Percentiles rank a stretch among this genome's conserved stretches.
Evolutionary conservation across 2,329 filamentous ascomycete genomes (phyloP).

Genomic region (Aureobasidium sp.): DNA sequence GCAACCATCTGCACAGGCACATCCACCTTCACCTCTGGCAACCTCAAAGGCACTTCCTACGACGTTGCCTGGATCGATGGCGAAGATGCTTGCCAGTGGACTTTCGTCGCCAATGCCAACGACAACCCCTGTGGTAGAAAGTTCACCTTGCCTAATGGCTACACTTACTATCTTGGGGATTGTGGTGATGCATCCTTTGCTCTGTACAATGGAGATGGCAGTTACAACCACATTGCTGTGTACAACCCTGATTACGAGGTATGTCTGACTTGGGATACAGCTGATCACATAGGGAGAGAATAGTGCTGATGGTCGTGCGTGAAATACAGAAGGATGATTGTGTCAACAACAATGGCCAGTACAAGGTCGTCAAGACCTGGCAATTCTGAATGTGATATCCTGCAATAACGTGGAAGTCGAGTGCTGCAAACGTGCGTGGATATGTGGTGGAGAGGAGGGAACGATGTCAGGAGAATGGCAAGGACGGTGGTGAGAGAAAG

Average conservation of each 20-base stretch:
- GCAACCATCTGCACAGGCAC: not conserved
- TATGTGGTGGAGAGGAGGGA: not conserved
- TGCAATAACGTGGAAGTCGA: not conserved
- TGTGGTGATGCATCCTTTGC: not conserved
- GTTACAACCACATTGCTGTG: not conserved
- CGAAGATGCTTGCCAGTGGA: constrained; percentile 1
- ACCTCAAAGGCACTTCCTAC: not conserved
- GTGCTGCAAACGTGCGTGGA: not conserved
- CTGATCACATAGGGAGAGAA: not conserved
- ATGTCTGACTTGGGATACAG: not conserved
- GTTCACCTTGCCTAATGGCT: not conserved
- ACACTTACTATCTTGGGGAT: not conserved
- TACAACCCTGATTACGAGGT: not conserved
- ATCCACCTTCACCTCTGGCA: not conserved
- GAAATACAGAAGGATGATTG: not conserved
- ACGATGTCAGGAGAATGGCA: not conserved
- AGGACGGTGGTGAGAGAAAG: not conserved
- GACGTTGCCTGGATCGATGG: not conserved
- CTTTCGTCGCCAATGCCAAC: not conserved
- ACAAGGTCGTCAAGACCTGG: not conserved
- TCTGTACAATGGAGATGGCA: not conserved
- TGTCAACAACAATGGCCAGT: constrained; percentile 1
- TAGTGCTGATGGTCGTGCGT: not conserved
- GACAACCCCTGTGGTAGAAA: not conserved
- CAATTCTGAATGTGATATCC: not conserved